Percentiles rank a stretch among this genome's conserved stretches.
These are phyloP conservation scores for Colletotrichum godetiae DNA, from an alignment of 2,329 filamentous ascomycete species.

Conservation along the genomic window DNA sequence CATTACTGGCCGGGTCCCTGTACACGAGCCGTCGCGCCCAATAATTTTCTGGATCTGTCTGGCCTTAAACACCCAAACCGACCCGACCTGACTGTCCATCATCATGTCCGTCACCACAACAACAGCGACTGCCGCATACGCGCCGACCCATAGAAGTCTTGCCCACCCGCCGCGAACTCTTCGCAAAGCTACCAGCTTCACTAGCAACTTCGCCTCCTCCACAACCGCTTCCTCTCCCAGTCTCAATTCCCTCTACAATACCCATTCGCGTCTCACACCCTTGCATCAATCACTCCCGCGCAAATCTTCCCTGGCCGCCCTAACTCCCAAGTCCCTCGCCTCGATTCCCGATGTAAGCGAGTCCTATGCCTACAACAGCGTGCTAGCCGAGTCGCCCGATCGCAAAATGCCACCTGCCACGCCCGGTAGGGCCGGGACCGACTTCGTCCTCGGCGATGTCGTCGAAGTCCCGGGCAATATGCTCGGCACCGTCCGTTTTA, in stretches of 20 bases:
- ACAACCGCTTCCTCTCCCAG: conserved; percentile 68
- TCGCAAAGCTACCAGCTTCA: conserved; percentile 53
- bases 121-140: conserved; percentile 34
- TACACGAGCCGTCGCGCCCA: conserved; percentile 20
- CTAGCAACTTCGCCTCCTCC: conserved; percentile 46
- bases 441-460: conserved; percentile 79
- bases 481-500: conserved; percentile 88
- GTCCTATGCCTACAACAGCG: conserved; percentile 70
- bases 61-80: conserved; percentile 11
- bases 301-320: conserved; percentile 77
- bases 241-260: conserved; percentile 62
- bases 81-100: conserved; percentile 20
- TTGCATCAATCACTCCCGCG: conserved; percentile 62
- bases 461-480: conserved; percentile 96
- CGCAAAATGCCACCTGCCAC: conserved; percentile 66
- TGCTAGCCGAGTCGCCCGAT: conserved; percentile 57
- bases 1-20: conserved; percentile 23
- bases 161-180: conserved; percentile 48
- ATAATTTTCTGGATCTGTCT: conserved; percentile 9
- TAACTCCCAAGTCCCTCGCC: conserved; percentile 73
- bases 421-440: conserved; percentile 62
- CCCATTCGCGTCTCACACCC: conserved; percentile 59
- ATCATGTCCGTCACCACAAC: conserved; percentile 36
- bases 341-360: conserved; percentile 75
- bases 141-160: conserved; percentile 35